Base-by-base conservation (phyloP, 129 eudicot genomes). In the Pulicaria dysenterica region DNA sequence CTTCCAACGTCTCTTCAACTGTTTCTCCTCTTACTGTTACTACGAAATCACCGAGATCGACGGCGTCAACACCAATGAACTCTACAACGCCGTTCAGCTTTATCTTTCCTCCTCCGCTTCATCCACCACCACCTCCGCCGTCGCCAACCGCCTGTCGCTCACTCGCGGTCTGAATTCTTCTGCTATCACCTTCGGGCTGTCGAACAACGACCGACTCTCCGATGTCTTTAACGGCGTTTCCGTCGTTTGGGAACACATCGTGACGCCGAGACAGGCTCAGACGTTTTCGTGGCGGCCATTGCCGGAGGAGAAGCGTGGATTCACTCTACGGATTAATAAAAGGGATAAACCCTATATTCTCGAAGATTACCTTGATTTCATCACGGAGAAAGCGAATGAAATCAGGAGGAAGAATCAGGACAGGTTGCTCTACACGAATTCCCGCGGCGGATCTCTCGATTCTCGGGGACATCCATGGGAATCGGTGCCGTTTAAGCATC, bases 41-140 rank as follows among this genome's bases (percentile, higher is more conserved):
- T 94, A 87, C 80, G 98, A 94, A 84, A 94, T 94, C 74, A 90
- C 96, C 4, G 98, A 94, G 77, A 94, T 90, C 67, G 98, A 94
- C 78, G 98, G 98, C 79, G 98, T 94, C 51, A 94, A 94, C 87
- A 94, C 96, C 46, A 94, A 94, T 69, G 98, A 94, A 48, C 95
- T 94, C 45, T 94, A 94, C 83, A 90, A 87, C 89, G 92, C 98
- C 61, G 96, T 89, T 37, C 98, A 94, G 76, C 90, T 94, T 59
- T 94, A 94, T 59, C 82, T 94, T 2, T 79, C 86, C 46, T 73
- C 85, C 68, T 75, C 95, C 44, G 96, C 98, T 40, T 82, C 95
- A 37, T 59, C 84, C 60, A 31, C 88, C 59, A 75, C 81, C 70
- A 58, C 95, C n/a, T 87, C 96, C 13, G 73, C 90, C 13, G 58